phyloP scores from a whole-genome alignment of 179 eudicot genomes.

The Amaranthus tricolor region DNA sequence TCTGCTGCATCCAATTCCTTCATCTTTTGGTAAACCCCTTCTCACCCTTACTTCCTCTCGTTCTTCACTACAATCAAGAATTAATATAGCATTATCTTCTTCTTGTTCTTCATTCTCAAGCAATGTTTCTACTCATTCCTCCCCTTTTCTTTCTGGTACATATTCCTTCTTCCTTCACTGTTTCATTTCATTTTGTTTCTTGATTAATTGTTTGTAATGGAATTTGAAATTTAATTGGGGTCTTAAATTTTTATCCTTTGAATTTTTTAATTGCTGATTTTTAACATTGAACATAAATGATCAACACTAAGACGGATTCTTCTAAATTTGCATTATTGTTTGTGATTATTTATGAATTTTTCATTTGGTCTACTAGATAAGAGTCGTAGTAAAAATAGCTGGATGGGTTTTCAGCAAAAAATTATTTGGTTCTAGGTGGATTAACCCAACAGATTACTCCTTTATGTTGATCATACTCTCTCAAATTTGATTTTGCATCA shows the following conservation, averaged over 20 bases:
- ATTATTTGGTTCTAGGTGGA: no score
- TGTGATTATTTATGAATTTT: no score
- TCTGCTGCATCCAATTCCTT: background rate
- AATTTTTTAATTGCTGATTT: background rate
- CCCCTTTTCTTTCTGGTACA: conserved; percentile 18
- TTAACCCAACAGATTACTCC: no score
- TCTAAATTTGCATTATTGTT: no score
- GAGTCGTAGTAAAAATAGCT: no score
- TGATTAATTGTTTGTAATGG: background rate
- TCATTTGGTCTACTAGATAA: no score
- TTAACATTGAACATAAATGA: no score
- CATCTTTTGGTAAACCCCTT: background rate
- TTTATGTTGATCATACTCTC: no score
- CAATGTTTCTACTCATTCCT: conserved; percentile 14
- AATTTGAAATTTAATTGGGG: background rate
- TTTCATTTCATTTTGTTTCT: background rate
- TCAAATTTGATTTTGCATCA: no score
- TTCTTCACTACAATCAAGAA: background rate
- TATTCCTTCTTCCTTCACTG: background rate
- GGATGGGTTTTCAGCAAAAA: no score
- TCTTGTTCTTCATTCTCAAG: background rate
- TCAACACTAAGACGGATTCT: background rate
- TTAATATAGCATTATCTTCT: background rate
- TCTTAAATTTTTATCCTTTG: background rate
- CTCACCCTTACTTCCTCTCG: background rate